These are phyloP conservation scores for Talaromyces borbonicus DNA, from an alignment of 495 filamentous ascomycete genomes.

Conservation along the genomic window DNA sequence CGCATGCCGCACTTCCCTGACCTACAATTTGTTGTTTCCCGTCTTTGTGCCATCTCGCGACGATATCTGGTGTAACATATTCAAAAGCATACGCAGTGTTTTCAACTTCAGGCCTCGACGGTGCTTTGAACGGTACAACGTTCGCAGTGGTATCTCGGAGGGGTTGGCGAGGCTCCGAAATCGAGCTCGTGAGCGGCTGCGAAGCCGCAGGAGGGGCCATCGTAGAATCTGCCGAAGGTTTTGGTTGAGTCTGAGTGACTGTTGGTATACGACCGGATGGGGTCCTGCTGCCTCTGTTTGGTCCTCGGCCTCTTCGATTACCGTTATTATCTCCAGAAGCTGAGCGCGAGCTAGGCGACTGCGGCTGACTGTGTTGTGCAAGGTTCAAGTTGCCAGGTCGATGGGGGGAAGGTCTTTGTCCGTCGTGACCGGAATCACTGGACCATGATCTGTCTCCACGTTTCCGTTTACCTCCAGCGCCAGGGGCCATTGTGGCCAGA, in stretches of 20 bases:
- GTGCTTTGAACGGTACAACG: constrained; percentile 13
- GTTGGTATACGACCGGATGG: constrained; percentile 23
- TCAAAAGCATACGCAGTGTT: constrained; percentile 43
- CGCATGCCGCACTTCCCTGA: constrained; percentile 40
- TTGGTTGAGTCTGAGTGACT: constrained; percentile 25
- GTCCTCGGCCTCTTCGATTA: constrained; percentile 33
- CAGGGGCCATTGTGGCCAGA: constrained; percentile 37
- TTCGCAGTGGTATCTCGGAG: constrained; percentile 15
- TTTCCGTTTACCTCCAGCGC: constrained; percentile 48
- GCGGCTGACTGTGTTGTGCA: constrained; percentile 44
- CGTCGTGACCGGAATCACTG: constrained; percentile 41
- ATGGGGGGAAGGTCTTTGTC: constrained; percentile 52
- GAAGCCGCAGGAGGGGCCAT: constrained; percentile 30
- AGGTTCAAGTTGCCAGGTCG: constrained; percentile 49
- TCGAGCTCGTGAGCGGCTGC: constrained; percentile 20
- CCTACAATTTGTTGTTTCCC: constrained; percentile 39
- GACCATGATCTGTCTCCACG: constrained; percentile 44
- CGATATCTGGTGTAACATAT: constrained; percentile 39
- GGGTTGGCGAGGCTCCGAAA: constrained; percentile 15
- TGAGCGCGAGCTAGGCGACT: constrained; percentile 20
- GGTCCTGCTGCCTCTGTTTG: constrained; percentile 34
- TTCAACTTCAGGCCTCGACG: background rate
- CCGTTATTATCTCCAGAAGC: constrained; percentile 36
- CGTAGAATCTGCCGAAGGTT: constrained; percentile 22
- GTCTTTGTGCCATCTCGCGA: constrained; percentile 39